phyloP scores from a whole-genome alignment of 2,329 filamentous ascomycete genomes.

The Coniochaeta prunicola region DNA sequence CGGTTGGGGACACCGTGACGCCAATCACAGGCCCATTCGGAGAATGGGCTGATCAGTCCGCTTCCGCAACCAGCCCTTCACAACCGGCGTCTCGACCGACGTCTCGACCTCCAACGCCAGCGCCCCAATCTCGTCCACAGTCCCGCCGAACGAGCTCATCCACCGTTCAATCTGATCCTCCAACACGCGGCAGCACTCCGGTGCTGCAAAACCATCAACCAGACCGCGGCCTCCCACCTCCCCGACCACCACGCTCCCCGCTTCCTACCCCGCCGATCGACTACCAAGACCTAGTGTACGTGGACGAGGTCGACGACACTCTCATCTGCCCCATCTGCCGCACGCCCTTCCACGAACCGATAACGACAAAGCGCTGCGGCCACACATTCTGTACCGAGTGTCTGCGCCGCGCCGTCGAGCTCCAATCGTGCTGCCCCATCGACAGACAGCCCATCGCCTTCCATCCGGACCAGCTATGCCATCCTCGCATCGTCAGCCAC shows the following conservation, averaged over 20 bases:
- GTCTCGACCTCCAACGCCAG: not conserved
- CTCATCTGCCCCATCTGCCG: constrained; percentile 41
- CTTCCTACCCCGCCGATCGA: constrained; percentile 14
- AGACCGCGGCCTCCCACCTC: not conserved
- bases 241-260: not conserved
- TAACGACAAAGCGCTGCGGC: constrained; percentile 51
- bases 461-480: constrained; percentile 23
- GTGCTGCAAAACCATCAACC: not conserved
- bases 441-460: constrained; percentile 39
- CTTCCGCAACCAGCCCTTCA: not conserved
- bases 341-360: constrained; percentile 50
- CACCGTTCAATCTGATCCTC: not conserved
- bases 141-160: not conserved
- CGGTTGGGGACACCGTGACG: not conserved
- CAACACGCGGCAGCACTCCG: not conserved
- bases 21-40: not conserved
- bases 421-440: constrained; percentile 45
- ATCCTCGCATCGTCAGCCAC: constrained; percentile 41
- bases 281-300: constrained; percentile 24
- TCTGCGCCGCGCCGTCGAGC: constrained; percentile 34
- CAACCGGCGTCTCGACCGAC: not conserved
- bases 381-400: constrained; percentile 59
- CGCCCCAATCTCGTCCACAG: not conserved
- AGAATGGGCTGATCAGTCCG: not conserved
- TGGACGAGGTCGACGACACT: constrained; percentile 23